Percentiles rank a stretch among this genome's conserved stretches.
Conservation (phyloP, 768 basidiomycete genomes). For the Chalciporus sphaerocephalus region DNA sequence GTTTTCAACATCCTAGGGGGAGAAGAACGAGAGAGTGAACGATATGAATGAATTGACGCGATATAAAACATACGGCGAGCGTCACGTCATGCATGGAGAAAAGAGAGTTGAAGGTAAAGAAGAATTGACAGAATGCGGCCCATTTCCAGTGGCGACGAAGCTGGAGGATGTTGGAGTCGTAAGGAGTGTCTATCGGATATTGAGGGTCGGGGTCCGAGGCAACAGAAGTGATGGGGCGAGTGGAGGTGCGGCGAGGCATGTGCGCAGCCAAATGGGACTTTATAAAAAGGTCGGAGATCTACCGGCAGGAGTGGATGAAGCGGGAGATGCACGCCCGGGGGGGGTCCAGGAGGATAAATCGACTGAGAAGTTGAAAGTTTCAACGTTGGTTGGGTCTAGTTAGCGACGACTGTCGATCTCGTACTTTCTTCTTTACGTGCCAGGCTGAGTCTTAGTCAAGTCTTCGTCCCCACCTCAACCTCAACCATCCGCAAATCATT, state of each 20-base stretch:
- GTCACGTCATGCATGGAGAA: conserved; percentile 70
- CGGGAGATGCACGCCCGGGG: conserved; percentile 7
- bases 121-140: conserved; percentile 90
- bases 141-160: conserved; percentile 87
- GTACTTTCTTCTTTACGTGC: too few species aligned
- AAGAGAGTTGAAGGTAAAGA: conserved; percentile 75
- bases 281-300: conserved; percentile 38
- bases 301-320: conserved; percentile 24
- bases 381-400: too few species aligned
- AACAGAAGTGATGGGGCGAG: conserved; percentile 34
- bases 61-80: conserved; percentile 45
- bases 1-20: conserved; percentile 66
- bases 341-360: conserved; percentile 9
- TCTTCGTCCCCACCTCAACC: too few species aligned
- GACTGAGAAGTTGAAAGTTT: too few species aligned
- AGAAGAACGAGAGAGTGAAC: conserved; percentile 11
- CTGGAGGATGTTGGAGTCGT: conserved; percentile 39
- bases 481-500: too few species aligned
- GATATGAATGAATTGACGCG: neutral
- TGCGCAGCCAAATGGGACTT: conserved; percentile 33
- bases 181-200: conserved; percentile 24
- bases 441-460: too few species aligned
- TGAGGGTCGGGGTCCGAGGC: conserved; percentile 29
- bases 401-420: too few species aligned
- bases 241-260: conserved; percentile 58